Evolutionary conservation across 1,139 yeast genomes (phyloP).

Genomic region (Yamadazyma oceani): DNA sequence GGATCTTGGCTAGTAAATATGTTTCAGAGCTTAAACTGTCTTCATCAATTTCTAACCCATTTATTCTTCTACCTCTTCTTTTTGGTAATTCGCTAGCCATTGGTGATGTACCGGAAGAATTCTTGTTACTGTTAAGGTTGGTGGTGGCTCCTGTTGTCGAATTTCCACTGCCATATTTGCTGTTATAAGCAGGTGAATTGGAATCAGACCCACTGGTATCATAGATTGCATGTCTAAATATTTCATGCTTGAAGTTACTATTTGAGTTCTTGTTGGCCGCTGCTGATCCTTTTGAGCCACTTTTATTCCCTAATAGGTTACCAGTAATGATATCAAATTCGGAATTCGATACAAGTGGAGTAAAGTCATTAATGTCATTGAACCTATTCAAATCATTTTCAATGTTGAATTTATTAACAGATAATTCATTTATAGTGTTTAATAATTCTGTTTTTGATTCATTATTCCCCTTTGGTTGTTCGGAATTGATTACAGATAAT

Average conservation of each 20-base stretch:
- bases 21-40: slow-evolving; percentile 36
- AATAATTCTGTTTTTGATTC: slow-evolving; percentile 1
- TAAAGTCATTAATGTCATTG: slow-evolving; percentile 32
- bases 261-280: slow-evolving; percentile 17
- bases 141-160: neutral
- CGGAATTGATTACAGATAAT: neutral
- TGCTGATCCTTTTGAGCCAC: slow-evolving; percentile 20
- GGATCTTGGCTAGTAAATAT: slow-evolving; percentile 41
- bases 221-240: slow-evolving; percentile 42
- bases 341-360: slow-evolving; percentile 39
- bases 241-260: slow-evolving; percentile 34
- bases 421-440: slow-evolving; percentile 6
- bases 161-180: neutral
- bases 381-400: slow-evolving; percentile 4
- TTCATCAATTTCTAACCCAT: slow-evolving; percentile 18
- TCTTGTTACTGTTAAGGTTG: neutral
- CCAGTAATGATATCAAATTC: slow-evolving; percentile 46
- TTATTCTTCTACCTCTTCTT: slow-evolving; percentile 22
- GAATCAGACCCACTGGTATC: slow-evolving; percentile 45
- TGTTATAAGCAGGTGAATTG: slow-evolving; percentile 22
- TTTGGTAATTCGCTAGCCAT: slow-evolving; percentile 18
- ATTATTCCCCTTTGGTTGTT: neutral
- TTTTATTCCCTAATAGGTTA: slow-evolving; percentile 26
- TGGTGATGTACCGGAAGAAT: slow-evolving; percentile 6
- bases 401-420: slow-evolving; percentile 8